These are phyloP conservation scores for Calonectria montana DNA, from an alignment of 2,329 filamentous ascomycete genomes.

Conservation along the genomic window DNA sequence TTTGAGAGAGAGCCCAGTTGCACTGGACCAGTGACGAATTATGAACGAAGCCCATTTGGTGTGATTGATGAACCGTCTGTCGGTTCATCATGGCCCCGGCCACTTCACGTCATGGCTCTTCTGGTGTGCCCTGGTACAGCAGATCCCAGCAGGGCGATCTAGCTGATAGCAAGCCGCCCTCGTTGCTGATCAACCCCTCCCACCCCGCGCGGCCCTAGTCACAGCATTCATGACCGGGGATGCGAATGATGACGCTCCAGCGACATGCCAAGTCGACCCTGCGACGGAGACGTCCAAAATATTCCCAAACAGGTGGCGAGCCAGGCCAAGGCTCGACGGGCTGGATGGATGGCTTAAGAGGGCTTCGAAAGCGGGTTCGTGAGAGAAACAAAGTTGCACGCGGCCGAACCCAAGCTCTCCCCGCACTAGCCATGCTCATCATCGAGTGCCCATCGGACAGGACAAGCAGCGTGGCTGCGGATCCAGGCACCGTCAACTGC, in stretches of 20 bases:
- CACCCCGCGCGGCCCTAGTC: slow-evolving; percentile 11
- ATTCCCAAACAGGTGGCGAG: slow-evolving; percentile 22
- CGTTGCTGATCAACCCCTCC: slow-evolving; percentile 18
- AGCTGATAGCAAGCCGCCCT: slow-evolving; percentile 10
- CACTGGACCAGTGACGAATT: background rate
- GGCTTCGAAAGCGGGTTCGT: slow-evolving; percentile 7
- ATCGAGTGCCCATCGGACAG: slow-evolving; percentile 35
- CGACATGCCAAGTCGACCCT: slow-evolving; percentile 28
- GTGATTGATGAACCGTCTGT: background rate
- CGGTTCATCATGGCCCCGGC: background rate
- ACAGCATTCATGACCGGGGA: slow-evolving; percentile 13
- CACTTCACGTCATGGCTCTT: slow-evolving; percentile 31
- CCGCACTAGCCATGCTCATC: slow-evolving; percentile 35
- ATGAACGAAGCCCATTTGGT: background rate
- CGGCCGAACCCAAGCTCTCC: slow-evolving; percentile 31
- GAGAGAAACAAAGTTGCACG: slow-evolving; percentile 36
- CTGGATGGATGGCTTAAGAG: slow-evolving; percentile 16
- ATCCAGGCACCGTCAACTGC: slow-evolving; percentile 41
- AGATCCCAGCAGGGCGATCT: slow-evolving; percentile 28
- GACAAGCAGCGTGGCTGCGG: slow-evolving; percentile 27
- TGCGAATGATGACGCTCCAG: slow-evolving; percentile 31
- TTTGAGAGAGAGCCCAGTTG: background rate
- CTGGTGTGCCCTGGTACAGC: slow-evolving; percentile 21
- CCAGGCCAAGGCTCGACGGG: slow-evolving; percentile 15
- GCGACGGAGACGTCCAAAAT: slow-evolving; percentile 6